Conservation (phyloP, 2,329 filamentous ascomycete genomes). For the Aspergillus glaucus region DNA sequence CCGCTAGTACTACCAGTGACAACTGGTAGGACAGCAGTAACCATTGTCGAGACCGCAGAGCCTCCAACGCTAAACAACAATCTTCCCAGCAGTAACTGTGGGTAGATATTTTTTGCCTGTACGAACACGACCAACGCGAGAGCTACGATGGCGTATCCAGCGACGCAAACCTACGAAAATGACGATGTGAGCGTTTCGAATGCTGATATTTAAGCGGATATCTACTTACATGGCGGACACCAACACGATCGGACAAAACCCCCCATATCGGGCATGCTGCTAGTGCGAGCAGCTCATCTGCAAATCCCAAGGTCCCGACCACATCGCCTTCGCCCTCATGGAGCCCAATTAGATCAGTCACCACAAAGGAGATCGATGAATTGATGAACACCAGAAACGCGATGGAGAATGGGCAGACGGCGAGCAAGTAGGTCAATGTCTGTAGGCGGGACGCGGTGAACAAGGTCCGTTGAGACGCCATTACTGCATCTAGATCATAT, state of each 20-base stretch:
- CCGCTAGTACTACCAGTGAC: constrained; percentile 45
- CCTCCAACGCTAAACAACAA: constrained; percentile 86
- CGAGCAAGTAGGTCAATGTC: constrained; percentile 54
- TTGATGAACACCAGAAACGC: constrained; percentile 62
- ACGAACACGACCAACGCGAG: constrained; percentile 73
- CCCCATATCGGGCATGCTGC: constrained; percentile 46
- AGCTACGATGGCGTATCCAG: constrained; percentile 78
- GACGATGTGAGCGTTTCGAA: constrained; percentile 3
- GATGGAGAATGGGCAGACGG: constrained; percentile 59
- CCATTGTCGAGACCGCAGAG: constrained; percentile 95
- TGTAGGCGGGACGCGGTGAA: constrained; percentile 55
- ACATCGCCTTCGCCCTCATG: constrained; percentile 53
- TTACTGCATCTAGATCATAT: constrained; percentile 16
- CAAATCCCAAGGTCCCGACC: constrained; percentile 50
- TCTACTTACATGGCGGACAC: constrained; percentile 40
- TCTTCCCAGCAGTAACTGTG: constrained; percentile 75
- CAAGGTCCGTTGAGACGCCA: constrained; percentile 27
- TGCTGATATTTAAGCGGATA: background rate
- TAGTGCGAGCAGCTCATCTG: constrained; percentile 44
- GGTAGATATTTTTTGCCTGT: constrained; percentile 80
- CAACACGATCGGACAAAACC: constrained; percentile 44
- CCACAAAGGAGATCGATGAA: constrained; percentile 57
- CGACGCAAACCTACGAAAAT: constrained; percentile 46
- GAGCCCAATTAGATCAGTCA: constrained; percentile 56
- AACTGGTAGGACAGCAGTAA: constrained; percentile 83